A percentile compares a stretch with the other conserved stretches of the same genome.
Evolutionary conservation across 139 green algal species (phyloP).

Genomic region (Desmodesmus armatus): DNA sequence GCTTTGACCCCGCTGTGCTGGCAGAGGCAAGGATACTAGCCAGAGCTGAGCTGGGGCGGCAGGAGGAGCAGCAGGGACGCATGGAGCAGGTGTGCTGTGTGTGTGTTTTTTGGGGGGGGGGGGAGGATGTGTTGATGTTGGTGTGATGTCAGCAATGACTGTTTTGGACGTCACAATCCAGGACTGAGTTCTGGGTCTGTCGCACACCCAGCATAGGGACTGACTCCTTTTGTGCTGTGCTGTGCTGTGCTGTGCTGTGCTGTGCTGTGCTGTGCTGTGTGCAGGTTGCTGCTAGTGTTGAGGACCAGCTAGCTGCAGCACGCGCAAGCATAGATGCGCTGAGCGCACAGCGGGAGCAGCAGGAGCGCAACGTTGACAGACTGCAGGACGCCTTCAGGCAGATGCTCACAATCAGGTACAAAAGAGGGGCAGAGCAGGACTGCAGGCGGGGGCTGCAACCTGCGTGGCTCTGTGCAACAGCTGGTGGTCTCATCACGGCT

Average conservation of each 20-base stretch:
- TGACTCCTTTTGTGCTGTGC: no score
- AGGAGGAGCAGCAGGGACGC: slow-evolving; percentile 5
- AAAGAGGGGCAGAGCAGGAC: no score
- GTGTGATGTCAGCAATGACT: no score
- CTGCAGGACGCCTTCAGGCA: neutral
- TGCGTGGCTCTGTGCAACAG: no score
- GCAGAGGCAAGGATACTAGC: slow-evolving; percentile 27
- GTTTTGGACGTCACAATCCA: no score
- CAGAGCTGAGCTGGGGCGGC: slow-evolving; percentile 13
- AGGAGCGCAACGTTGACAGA: neutral
- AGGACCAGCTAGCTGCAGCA: neutral
- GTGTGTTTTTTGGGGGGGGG: no score
- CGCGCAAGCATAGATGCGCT: neutral
- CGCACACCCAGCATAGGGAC: no score
- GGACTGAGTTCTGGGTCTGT: no score
- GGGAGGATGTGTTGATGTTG: no score
- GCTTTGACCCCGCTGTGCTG: slow-evolving; percentile 24
- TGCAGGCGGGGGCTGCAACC: no score
- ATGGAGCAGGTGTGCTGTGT: slow-evolving; percentile 30
- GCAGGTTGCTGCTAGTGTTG: slow-evolving; percentile 6
- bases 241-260: no score
- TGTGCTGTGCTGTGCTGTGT: neutral
- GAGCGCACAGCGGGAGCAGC: neutral
- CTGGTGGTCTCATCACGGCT: no score
- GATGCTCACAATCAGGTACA: neutral